Evolutionary conservation across 2,329 filamentous ascomycete species (phyloP).

Genomic region (Phialocephala subalpina): DNA sequence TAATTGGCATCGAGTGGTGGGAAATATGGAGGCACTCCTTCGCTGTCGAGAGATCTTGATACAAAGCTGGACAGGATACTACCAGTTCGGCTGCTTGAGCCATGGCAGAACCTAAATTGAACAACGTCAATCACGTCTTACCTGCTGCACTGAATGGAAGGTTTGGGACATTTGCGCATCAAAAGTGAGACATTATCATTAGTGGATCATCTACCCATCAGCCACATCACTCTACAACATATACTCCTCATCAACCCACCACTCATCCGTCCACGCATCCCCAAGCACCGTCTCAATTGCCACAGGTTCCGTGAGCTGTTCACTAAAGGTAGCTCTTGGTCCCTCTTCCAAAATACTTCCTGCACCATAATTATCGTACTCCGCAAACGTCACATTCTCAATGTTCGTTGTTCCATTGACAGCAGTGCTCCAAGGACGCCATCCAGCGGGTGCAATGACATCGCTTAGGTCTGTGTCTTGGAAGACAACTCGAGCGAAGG

Average conservation of each 20-base stretch:
- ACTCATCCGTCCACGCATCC: constrained; percentile 20
- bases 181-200: too few relatives aligned
- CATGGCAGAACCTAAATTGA: too few relatives aligned
- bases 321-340: constrained; percentile 31
- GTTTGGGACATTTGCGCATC: too few relatives aligned
- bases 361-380: constrained; percentile 59
- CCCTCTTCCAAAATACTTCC: constrained; percentile 43
- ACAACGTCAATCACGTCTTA: too few relatives aligned
- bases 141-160: too few relatives aligned
- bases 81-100: too few relatives aligned
- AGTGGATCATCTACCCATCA: too few relatives aligned
- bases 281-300: constrained; percentile 30
- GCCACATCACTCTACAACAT: too few relatives aligned
- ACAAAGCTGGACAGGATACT: too few relatives aligned
- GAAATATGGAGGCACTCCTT: too few relatives aligned
- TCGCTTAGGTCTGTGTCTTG: constrained; percentile 55
- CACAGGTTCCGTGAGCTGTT: constrained; percentile 23
- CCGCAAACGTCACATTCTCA: constrained; percentile 56
- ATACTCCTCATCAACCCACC: constrained; percentile 34
- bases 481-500: constrained; percentile 58
- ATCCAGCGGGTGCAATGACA: constrained; percentile 59
- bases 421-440: constrained; percentile 55
- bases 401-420: constrained; percentile 46
- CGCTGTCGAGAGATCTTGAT: too few relatives aligned
- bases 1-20: too few relatives aligned